Percentiles rank a stretch among this genome's conserved stretches.
Conservation (phyloP, 129 eudicot species). For the Tagetes patula region DNA sequence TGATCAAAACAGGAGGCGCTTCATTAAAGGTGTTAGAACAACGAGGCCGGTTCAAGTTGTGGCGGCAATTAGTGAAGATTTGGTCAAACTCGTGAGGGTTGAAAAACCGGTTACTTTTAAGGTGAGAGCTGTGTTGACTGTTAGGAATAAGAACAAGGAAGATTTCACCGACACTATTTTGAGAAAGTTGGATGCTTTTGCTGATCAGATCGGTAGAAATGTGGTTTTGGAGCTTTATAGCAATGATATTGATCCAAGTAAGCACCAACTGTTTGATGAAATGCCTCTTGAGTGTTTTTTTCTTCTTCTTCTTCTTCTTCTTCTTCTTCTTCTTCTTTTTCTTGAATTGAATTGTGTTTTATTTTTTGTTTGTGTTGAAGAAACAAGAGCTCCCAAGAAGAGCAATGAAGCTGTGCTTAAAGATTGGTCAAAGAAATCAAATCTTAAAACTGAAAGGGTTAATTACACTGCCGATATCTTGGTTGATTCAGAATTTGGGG, state of each 20-base stretch:
- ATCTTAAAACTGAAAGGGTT: slow-evolving; percentile 68
- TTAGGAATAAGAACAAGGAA: slow-evolving; percentile 79
- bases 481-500: slow-evolving; percentile 84
- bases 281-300: slow-evolving; percentile 11
- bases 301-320: neutral
- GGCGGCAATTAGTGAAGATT: slow-evolving; percentile 82
- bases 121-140: slow-evolving; percentile 84
- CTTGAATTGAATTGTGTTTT: slow-evolving; percentile 6
- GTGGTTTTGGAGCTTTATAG: slow-evolving; percentile 79
- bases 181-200: slow-evolving; percentile 63
- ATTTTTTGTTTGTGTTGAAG: slow-evolving; percentile 38
- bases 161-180: slow-evolving; percentile 68
- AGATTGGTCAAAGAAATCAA: slow-evolving; percentile 93
- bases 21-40: slow-evolving; percentile 5
- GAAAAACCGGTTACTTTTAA: slow-evolving; percentile 63
- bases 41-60: slow-evolving; percentile 26
- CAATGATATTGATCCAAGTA: slow-evolving; percentile 86
- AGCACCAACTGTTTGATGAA: slow-evolving; percentile 29
- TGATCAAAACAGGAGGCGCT: slow-evolving; percentile 31
- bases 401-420: slow-evolving; percentile 65
- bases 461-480: slow-evolving; percentile 74
- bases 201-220: slow-evolving; percentile 74
- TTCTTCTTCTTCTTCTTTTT: neutral
- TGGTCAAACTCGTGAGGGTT: slow-evolving; percentile 48
- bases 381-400: slow-evolving; percentile 67